Conservation (phyloP, 2,329 filamentous ascomycete genomes). For the Zymoseptoria brevis region DNA sequence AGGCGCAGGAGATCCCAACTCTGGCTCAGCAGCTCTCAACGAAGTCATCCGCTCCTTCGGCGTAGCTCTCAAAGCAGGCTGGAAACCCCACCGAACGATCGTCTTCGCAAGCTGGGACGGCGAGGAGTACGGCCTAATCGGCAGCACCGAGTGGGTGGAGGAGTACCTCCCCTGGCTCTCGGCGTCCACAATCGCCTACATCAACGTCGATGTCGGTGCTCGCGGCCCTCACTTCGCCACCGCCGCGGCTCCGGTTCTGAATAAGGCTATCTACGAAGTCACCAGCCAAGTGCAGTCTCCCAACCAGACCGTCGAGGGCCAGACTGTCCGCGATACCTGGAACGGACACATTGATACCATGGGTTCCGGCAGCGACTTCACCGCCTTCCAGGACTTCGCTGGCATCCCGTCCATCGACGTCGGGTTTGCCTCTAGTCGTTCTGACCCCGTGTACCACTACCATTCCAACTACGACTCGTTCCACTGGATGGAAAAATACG, state of each 20-base stretch:
- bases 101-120: slow-evolving; percentile 69
- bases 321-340: slow-evolving; percentile 61
- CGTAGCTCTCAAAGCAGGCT: slow-evolving; percentile 61
- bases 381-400: slow-evolving; percentile 46
- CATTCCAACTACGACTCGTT: slow-evolving; percentile 81
- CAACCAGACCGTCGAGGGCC: slow-evolving; percentile 63
- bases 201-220: slow-evolving; percentile 76
- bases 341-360: slow-evolving; percentile 48
- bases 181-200: slow-evolving; percentile 65
- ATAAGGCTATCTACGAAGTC: slow-evolving; percentile 62
- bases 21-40: slow-evolving; percentile 69
- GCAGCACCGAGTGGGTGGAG: slow-evolving; percentile 89
- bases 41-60: slow-evolving; percentile 72
- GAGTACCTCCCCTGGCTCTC: slow-evolving; percentile 77
- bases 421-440: slow-evolving; percentile 32
- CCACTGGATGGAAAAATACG: slow-evolving; percentile 73
- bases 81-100: slow-evolving; percentile 81
- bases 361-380: slow-evolving; percentile 46
- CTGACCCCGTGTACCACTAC: slow-evolving; percentile 60
- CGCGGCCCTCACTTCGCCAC: slow-evolving; percentile 56
- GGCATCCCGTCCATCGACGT: slow-evolving; percentile 43
- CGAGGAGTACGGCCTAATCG: slow-evolving; percentile 75
- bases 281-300: slow-evolving; percentile 54
- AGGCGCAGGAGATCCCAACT: slow-evolving; percentile 77
- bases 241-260: slow-evolving; percentile 65